Evolutionary conservation across 768 basidiomycete genomes (phyloP), one percentile per base, ranked within the genome.

Genomic region (Termitomyces eurrhizus): DNA sequence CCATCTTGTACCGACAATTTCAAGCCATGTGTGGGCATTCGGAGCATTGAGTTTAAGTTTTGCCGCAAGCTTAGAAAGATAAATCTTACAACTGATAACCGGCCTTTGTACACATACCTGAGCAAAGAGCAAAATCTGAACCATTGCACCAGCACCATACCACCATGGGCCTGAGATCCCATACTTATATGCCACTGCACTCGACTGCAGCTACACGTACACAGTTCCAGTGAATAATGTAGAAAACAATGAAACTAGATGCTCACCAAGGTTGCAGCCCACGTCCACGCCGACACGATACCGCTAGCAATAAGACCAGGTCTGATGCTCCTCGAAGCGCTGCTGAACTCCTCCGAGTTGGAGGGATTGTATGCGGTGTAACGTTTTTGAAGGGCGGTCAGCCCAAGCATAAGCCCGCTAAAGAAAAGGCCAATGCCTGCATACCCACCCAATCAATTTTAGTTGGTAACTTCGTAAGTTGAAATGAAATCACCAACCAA

Each of bases 31-130:
- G 57, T 92, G 89, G 0, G 90, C 88, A 62, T 88, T 87, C 0
- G 95, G 93, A 1, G 95, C 95, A 63, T 97, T 92, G 21, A 92
- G 74, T 73, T 98, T 97, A 60, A 96, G 82, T 69, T 96, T 97
- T 14, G 93, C 91, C 0, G 95, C 92, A 48, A 95, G 79, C 84
- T 92, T 18, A 2, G 33, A 44, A 11, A 7, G 2, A 11, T 16
- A 13, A 26, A 2, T 29, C 7, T n/a, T 8, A 24, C 12, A 13
- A 8, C 4, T 45, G 11, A 46, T 24, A 24, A 24, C 13, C 21
- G 45, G 13, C 45, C 11, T 24, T 39, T 21, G 24, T 46, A 24
- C 3, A 33, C 33, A 14, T 41, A 86, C 86, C 82, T 85, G 83
- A 4, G 93, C 93, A 68, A 98, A 97, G 14, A 97, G 84, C 36